Base-by-base conservation (phyloP, 148 eudicot species). In the Chenopodium formosanum region DNA sequence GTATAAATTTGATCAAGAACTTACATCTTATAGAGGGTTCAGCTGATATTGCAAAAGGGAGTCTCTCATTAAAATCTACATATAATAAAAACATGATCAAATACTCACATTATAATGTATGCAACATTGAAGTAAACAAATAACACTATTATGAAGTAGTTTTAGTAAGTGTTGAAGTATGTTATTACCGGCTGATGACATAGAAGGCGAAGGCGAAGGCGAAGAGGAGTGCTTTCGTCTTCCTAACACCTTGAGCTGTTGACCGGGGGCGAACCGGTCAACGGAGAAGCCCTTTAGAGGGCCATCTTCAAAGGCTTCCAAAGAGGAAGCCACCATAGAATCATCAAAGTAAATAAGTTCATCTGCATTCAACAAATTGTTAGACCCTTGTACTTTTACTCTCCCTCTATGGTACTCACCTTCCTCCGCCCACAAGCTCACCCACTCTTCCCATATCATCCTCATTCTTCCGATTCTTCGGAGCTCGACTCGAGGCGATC, bases 401-500 rank as follows among this genome's bases (percentile, higher is more conserved):
- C 98, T 84, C 9, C 96, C 98, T 70, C 89, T 82, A 46, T 90
- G 88, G 31, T 82, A 86, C 25, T 92, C 96, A n/a, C 93, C 92
- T 75, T 91, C 94, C 70, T 92, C 96, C 0, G 88, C 90, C 98
- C 98, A 94, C 44, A 94, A 76, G 68, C 88, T 94, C 78, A 92
- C 93, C 3, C 89, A 91, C 78, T 94, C 98, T 76, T 94, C 98
- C 98, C 98, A 94, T 32, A 90, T 81, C 96, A 94, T 92, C 73
- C 92, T 84, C 47, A 92, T 78, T 77, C 87, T 86, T 23, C 98
- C 98, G 0, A 94, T 88, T 32, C 98, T 53, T 0, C 92, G 85
- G 20, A 90, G 77, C 56, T 92, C 94, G 25, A 40, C 22, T 25
- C 75, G 25, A 32, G 70, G 62, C 23, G 53, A 10, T 37, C 72